These are phyloP conservation scores for Massarina eburnea DNA, from an alignment of 2,329 filamentous ascomycete genomes.

Conservation along the genomic window DNA sequence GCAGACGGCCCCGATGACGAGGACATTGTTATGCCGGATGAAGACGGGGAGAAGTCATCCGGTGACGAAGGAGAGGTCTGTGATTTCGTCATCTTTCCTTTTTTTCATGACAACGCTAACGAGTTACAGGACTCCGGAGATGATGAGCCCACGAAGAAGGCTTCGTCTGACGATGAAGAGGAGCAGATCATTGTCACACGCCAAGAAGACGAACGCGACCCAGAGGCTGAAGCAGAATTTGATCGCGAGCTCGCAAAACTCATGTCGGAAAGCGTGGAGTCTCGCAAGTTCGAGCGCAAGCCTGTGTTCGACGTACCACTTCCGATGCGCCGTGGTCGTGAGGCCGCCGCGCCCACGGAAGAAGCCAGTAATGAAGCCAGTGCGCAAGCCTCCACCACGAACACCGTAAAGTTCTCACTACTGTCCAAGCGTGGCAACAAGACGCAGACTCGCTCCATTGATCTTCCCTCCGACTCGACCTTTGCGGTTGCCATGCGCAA, in stretches of 20 bases:
- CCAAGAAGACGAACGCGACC: conserved; percentile 85
- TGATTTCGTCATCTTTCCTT: neutral
- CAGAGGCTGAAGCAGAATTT: conserved; percentile 94
- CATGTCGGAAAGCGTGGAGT: conserved; percentile 96
- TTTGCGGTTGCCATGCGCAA: conserved; percentile 96
- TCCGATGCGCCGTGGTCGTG: conserved; percentile 77
- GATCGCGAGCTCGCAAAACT: conserved; percentile 97
- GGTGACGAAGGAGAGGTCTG: conserved; percentile 58
- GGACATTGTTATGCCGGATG: conserved; percentile 47
- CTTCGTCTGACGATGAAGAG: conserved; percentile 72
- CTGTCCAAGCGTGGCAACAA: conserved; percentile 95
- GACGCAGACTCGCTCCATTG: conserved; percentile 91
- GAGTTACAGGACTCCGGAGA: conserved; percentile 46
- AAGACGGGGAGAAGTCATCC: conserved; percentile 55
- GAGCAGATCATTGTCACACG: conserved; percentile 91
- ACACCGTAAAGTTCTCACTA: conserved; percentile 94
- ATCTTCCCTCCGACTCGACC: conserved; percentile 84
- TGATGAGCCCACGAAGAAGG: conserved; percentile 48
- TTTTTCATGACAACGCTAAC: conserved; percentile 2
- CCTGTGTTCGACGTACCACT: conserved; percentile 93
- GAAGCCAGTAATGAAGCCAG: conserved; percentile 46
- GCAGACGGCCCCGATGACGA: conserved; percentile 53
- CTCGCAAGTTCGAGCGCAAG: conserved; percentile 93
- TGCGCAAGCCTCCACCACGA: conserved; percentile 36
- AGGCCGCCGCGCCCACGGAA: conserved; percentile 48